Conservation (phyloP, 768 basidiomycete species). For the Calocybe cyanea region DNA sequence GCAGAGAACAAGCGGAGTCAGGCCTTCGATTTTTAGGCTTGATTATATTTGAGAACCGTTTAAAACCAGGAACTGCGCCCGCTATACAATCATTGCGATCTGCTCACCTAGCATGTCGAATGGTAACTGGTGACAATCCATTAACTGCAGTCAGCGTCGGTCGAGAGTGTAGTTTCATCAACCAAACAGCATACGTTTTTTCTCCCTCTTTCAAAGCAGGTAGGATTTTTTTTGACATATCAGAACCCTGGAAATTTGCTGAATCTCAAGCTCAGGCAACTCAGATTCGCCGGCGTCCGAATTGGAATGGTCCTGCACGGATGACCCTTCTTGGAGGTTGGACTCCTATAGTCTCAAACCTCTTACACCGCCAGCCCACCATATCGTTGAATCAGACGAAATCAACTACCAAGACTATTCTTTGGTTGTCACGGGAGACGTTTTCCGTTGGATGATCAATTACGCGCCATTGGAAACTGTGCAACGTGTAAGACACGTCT, state of each 20-base stretch:
- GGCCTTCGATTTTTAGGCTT: constrained; percentile 88
- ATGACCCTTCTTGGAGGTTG: constrained; percentile 79
- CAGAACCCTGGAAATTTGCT: not conserved
- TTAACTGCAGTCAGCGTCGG: constrained; percentile 97
- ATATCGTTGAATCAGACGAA: constrained; percentile 67
- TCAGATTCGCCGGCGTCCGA: constrained; percentile 49
- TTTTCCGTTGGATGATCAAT: constrained; percentile 98
- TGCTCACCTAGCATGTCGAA: constrained; percentile 90
- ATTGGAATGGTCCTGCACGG: constrained; percentile 89
- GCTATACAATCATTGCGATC: constrained; percentile 85
- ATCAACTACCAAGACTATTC: constrained; percentile 84
- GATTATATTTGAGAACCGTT: constrained; percentile 96
- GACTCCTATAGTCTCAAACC: constrained; percentile 90
- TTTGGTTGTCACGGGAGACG: constrained; percentile 88
- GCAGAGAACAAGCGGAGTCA: constrained; percentile 93
- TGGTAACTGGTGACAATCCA: constrained; percentile 99
- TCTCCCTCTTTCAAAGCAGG: constrained; percentile 77
- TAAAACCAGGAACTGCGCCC: constrained; percentile 88
- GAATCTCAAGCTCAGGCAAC: constrained; percentile 41
- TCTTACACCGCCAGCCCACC: constrained; percentile 61
- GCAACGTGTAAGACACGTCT: constrained; percentile 63
- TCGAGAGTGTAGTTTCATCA: constrained; percentile 86
- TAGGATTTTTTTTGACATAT: constrained; percentile 20
- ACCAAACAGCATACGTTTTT: constrained; percentile 86
- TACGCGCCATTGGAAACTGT: constrained; percentile 91